Percentiles rank a stretch among this genome's conserved stretches.
Evolutionary conservation across 306 rosid genomes (phyloP).

Genomic region (Cicer yamashitae): DNA sequence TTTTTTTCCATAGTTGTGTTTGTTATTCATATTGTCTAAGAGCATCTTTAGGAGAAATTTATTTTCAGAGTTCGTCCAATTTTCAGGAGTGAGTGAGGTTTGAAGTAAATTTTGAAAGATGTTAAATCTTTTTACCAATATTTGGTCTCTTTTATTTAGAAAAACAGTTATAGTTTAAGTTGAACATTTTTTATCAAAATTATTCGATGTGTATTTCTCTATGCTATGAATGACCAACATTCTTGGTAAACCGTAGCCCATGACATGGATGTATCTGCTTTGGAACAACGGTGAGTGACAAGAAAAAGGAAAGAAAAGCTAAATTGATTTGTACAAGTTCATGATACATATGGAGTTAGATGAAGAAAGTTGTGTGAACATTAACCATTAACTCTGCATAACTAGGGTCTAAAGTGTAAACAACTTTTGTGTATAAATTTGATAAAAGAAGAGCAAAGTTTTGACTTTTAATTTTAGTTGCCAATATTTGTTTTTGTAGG

Average conservation of each 20-base stretch:
- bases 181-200: no score
- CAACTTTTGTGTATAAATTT: conserved; percentile 34
- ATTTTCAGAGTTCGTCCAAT: no score
- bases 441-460: conserved; percentile 32
- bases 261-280: background rate
- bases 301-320: conserved; percentile 16
- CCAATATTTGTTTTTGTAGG: conserved; percentile 4
- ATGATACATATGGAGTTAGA: conserved; percentile 4
- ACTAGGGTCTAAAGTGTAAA: background rate
- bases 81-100: no score
- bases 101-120: no score
- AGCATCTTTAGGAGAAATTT: no score
- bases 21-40: background rate
- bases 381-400: conserved; percentile 32
- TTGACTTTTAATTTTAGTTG: conserved; percentile 34
- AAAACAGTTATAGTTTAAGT: no score
- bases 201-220: no score
- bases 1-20: background rate
- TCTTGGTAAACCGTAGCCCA: background rate
- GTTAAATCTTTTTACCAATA: no score
- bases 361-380: conserved; percentile 17
- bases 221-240: background rate
- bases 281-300: background rate
- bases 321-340: conserved; percentile 18
- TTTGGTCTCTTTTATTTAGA: no score